Evolutionary conservation across 768 basidiomycete genomes (phyloP).

Genomic region (Megacollybia marginata): DNA sequence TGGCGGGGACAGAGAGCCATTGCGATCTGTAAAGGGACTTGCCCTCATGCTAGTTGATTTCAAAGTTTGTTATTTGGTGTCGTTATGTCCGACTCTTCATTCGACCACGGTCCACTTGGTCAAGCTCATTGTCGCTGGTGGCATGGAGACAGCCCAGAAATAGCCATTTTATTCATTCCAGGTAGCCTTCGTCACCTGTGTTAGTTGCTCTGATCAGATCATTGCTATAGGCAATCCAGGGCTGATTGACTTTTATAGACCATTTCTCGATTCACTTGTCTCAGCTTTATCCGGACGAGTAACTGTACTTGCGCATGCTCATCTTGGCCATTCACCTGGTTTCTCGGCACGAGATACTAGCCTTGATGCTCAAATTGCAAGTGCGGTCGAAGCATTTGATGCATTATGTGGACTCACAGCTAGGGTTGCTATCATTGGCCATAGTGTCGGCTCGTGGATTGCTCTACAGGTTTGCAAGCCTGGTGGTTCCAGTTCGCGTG

Average conservation of each 20-base stretch:
- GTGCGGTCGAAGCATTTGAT: slow-evolving; percentile 48
- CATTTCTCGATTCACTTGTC: slow-evolving; percentile 36
- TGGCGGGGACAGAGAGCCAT: slow-evolving; percentile 32
- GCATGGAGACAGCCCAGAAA: slow-evolving; percentile 24
- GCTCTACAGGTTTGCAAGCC: slow-evolving; percentile 29
- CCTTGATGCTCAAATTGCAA: slow-evolving; percentile 46
- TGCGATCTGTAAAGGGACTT: slow-evolving; percentile 49
- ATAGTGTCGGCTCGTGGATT: slow-evolving; percentile 74
- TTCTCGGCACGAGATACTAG: slow-evolving; percentile 19
- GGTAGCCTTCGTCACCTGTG: slow-evolving; percentile 18
- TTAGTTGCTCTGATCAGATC: neutral
- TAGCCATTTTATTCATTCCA: slow-evolving; percentile 42
- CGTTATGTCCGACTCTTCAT: neutral
- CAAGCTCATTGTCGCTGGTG: slow-evolving; percentile 49
- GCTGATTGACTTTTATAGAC: slow-evolving; percentile 56
- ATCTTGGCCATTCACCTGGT: neutral
- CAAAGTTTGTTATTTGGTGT: neutral
- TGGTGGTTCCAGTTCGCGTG: neutral
- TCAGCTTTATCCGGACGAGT: slow-evolving; percentile 30
- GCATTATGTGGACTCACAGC: slow-evolving; percentile 29
- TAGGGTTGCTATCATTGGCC: slow-evolving; percentile 46
- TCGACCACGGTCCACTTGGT: slow-evolving; percentile 20
- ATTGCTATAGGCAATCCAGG: slow-evolving; percentile 46
- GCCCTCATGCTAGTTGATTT: slow-evolving; percentile 41
- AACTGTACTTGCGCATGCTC: neutral